Base-by-base conservation (phyloP, 148 eudicot species). In the Persicaria tinctoria region DNA sequence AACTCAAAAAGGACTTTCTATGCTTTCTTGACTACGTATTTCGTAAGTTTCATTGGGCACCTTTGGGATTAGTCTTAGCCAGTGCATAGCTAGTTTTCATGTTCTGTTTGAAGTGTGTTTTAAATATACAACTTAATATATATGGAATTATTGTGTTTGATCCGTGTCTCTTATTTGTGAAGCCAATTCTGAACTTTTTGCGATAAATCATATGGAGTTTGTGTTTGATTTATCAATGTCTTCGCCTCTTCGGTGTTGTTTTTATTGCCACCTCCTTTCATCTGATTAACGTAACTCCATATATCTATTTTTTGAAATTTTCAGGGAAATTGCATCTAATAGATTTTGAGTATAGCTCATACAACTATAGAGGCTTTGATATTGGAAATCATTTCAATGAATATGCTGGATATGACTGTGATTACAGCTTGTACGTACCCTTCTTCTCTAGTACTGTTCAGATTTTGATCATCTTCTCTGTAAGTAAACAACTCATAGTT, bases 331-430 rank as follows among this genome's bases (percentile, higher is more conserved):
- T 95, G 5, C 87, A 90, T 89, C 78, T 95, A 74, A 95, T 95
- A 72, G 99, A 95, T 85, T 95, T 95, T 62, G 99, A 95, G 82
- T 95, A 95, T 77, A 97, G 97, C 70, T 95, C 97, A 3, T 95
- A 90, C 83, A 95, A 82, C 75, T 95, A 92, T 87, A 86, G 99
- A 86, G 99, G 99, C 14, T 95, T 90, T 79, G 99, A 95, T 85
- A 83, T 95, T 76, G 99, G 96, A 56, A 95, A 95, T 77, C 99
- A 95, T 87, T 95, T 95, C 85, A 92, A 92, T 66, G 97, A 92
- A 85, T 95, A 92, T 80, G 99, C 97, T 74, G 99, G 99, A 78
- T 95, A 95, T 78, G 94, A 95, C 57, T 95, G 99, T 77, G 97
- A 95, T 78, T 95, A 95, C 87, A 84, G 83, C 86, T 80, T 90